Conservation (phyloP, 2,329 filamentous ascomycete genomes). For the Diaporthe ampelina region DNA sequence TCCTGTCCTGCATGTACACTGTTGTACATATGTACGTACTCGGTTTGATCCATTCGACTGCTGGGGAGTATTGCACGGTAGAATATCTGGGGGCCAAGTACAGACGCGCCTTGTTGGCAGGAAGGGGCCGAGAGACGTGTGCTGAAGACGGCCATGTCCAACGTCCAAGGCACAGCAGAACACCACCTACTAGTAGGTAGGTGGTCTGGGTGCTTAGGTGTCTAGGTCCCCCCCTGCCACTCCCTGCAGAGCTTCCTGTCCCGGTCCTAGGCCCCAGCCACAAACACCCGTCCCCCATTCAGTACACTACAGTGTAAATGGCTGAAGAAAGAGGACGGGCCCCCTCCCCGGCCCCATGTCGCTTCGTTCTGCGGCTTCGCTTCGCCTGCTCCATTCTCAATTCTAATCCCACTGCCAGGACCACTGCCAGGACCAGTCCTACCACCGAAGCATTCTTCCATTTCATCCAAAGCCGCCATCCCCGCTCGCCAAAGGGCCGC, state of each 20-base stretch:
- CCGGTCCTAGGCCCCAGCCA: conserved; percentile 8
- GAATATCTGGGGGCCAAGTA: background rate
- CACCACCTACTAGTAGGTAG: background rate
- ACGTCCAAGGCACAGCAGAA: background rate
- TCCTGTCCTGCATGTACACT: conserved; percentile 15
- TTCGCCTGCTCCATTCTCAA: conserved; percentile 26
- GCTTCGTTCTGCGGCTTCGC: conserved; percentile 20
- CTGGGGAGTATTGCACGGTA: too few relatives aligned
- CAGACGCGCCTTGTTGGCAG: too few relatives aligned
- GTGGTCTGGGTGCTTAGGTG: background rate
- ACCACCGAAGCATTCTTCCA: conserved; percentile 7
- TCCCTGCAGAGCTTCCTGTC: background rate
- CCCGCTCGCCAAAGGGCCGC: conserved; percentile 24
- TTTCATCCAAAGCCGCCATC: conserved; percentile 30
- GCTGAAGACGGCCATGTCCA: background rate
- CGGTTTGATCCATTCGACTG: background rate
- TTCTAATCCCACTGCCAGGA: background rate
- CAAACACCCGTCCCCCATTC: background rate
- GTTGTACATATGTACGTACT: too few relatives aligned
- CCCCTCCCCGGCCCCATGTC: conserved; percentile 13
- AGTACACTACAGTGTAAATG: too few relatives aligned
- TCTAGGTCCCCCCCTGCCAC: background rate
- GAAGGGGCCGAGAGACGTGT: too few relatives aligned
- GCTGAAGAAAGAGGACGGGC: background rate
- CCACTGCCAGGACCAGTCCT: background rate